Base-by-base conservation (phyloP, 306 rosid species). In the Mimosa pudica region DNA sequence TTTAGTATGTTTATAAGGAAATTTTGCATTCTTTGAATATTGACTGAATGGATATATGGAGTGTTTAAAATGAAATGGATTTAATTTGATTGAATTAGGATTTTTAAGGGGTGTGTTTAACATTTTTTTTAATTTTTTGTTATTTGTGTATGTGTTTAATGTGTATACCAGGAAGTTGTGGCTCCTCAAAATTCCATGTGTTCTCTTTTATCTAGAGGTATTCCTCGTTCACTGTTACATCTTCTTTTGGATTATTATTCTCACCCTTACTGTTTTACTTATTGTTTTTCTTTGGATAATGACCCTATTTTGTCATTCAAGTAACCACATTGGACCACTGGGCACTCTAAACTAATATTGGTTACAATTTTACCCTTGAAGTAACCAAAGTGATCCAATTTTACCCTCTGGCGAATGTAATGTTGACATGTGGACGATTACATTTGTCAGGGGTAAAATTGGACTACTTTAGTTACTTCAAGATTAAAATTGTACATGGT, bases 201-300 rank as follows among this genome's bases (percentile, higher is more conserved):
- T 46, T 88, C 92, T 64, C 91, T 94, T 82, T 67, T 79, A 13
- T 69, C 87, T 3, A 88, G 89, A 87, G 98, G 97, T 94, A 80
- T 66, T 13, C 35, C 41, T 13, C 14, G 54, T 57, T 60, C 47
- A 70, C 38, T 46, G 0, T 20, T 13, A 16, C 32, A 71, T 45
- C 35, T 68, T 18, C 49, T 45, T 35, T 33, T 10, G 5, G 75
- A 14, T 65, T 71, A 14, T 65, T 45, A 35, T 30, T 8, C 24
- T 24, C 68, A 61, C 65, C n/a, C 45, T 72, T 44, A 18, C n/a
- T 48, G 33, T 24, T 46, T 61, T 20, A 32, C 61, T 71, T 45
- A 42, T 24, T 73, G 3, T 68, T 44, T 30, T 49, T 49, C 12
- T 45, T 45, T 49, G 2, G 4, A 24, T 24, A 24, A 24, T 24